Evolutionary conservation across 441 rosid genomes (phyloP).

Genomic region (Gossypium davidsonii): DNA sequence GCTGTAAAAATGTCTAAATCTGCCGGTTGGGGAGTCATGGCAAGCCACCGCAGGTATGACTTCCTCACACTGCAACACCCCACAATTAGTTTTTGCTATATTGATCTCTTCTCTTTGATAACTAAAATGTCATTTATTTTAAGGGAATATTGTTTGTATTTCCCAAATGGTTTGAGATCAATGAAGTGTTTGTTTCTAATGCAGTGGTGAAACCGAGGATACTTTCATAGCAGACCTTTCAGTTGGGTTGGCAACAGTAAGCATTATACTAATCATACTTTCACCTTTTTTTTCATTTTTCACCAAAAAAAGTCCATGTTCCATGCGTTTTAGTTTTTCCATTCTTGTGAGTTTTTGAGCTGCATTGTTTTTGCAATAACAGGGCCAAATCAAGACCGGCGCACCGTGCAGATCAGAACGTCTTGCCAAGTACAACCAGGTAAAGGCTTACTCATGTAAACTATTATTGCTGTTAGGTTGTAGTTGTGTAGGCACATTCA

Average conservation of each 20-base stretch:
- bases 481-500: not conserved
- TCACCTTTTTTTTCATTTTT: not conserved
- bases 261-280: not conserved
- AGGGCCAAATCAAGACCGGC: slow-evolving; percentile 44
- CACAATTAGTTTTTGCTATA: not conserved
- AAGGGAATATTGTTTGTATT: not conserved
- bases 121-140: not conserved
- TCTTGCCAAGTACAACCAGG: slow-evolving; percentile 49
- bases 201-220: slow-evolving; percentile 47
- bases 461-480: not conserved
- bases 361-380: slow-evolving; percentile 7
- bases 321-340: not conserved
- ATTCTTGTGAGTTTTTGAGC: not conserved
- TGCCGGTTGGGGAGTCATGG: slow-evolving; percentile 48
- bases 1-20: slow-evolving; percentile 39
- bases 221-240: slow-evolving; percentile 44
- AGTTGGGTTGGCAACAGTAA: slow-evolving; percentile 43
- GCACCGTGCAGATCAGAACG: slow-evolving; percentile 49
- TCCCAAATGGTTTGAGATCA: not conserved
- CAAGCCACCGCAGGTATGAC: slow-evolving; percentile 48
- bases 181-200: not conserved
- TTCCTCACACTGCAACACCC: not conserved
- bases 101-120: not conserved
- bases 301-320: not conserved
- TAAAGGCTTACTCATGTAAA: slow-evolving; percentile 3